Evolutionary conservation across 192 early-diverging fungal species (phyloP), one percentile per base, ranked within the genome.

Genomic region (Anaeromyces robustus): DNA sequence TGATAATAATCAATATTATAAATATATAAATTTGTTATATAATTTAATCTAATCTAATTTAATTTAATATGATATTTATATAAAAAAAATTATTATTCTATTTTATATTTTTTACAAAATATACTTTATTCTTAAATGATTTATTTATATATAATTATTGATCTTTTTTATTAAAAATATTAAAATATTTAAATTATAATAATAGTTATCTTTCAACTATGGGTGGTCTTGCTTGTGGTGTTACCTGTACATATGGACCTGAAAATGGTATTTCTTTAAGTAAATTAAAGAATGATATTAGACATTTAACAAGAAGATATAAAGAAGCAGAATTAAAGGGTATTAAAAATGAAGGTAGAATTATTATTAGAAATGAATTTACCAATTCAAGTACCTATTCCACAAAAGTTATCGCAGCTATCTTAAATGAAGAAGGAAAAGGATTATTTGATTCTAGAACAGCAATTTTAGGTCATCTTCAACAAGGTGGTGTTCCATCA

Each of bases 401-500:
- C 12, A 99, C 97, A 4, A 90, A 96, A 30, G 92, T 95, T 79
- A 90, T 98, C 18, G 89, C 92, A 12, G 87, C 86, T 31, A 98
- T 99, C 59, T 89, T 97, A 83, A 89, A 93, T 79, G 92, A 93
- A 28, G 97, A 99, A 84, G 93, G 94, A n/a, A 86, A 91, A 37
- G 94, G 92, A 0, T 89, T 96, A 82, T 99, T 94, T 85, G 96
- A 96, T 85, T 94, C 94, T 0, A 89, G 94, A 68, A 96, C 96
- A 12, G 89, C 96, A 19, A 92, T 96, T 14, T 88, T 99, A 37
- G 97, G 97, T 22, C 97, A 98, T 81, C 87, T 96, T 80, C 97
- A 98, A 84, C 97, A 99, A 85, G 97, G 97, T 37, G 94, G 92
- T 80, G 90, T 93, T 12, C 96, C 97, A 29, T 93, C 92, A 30